Percentiles rank a stretch among this genome's conserved stretches.
Evolutionary conservation across 768 basidiomycete genomes (phyloP).

Genomic region (Xerocomellus chrysenteron): DNA sequence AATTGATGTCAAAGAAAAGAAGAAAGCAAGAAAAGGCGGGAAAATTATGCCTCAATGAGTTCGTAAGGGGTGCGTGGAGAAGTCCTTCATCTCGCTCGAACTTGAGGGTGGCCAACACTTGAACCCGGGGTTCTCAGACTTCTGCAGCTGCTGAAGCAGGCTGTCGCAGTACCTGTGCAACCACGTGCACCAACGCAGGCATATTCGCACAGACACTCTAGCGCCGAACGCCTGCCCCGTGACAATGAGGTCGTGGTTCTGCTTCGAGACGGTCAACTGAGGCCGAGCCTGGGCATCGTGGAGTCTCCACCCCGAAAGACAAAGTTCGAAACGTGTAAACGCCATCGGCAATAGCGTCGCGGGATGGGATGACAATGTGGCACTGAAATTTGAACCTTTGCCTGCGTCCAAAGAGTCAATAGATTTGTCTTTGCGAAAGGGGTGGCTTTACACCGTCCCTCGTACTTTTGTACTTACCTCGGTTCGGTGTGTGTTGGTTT

Average conservation of each 20-base stretch:
- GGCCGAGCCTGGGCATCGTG: slow-evolving; percentile 21
- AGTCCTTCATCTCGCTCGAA: slow-evolving; percentile 3
- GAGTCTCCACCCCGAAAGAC: slow-evolving; percentile 21
- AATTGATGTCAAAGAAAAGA: neutral
- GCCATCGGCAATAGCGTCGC: slow-evolving; percentile 10
- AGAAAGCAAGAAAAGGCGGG: neutral
- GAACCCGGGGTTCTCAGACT: neutral
- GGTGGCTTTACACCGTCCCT: neutral
- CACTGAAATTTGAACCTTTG: neutral
- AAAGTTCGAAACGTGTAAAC: slow-evolving; percentile 29
- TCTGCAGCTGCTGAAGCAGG: slow-evolving; percentile 4
- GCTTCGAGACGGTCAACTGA: slow-evolving; percentile 21
- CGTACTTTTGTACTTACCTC: neutral
- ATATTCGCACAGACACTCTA: slow-evolving; percentile 19
- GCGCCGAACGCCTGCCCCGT: slow-evolving; percentile 28
- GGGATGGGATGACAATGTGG: too few relatives aligned
- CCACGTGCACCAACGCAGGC: slow-evolving; percentile 26
- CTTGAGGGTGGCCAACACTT: neutral
- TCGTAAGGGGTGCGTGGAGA: neutral
- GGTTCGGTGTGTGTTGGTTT: neutral
- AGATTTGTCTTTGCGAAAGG: neutral
- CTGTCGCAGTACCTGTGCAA: slow-evolving; percentile 12
- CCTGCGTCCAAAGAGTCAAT: slow-evolving; percentile 4
- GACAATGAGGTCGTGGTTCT: slow-evolving; percentile 23
- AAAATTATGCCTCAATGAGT: neutral